Evolutionary conservation across 73 alveolate species (phyloP).

Genomic region (Paramecium sexaurelia): DNA sequence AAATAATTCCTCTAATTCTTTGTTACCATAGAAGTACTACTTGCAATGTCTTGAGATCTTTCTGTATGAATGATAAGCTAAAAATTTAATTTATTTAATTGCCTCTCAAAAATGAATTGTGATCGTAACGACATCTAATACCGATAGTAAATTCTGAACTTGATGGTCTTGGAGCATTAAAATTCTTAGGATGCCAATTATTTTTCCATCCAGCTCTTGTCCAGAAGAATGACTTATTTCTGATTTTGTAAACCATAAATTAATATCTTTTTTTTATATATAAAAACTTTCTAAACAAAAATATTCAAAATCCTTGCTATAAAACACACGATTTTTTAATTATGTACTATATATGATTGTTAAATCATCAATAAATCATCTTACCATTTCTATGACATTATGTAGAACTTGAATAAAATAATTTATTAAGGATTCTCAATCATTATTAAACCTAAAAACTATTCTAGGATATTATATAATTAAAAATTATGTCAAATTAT

Average conservation of each 20-base stretch:
- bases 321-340: too few relatives aligned
- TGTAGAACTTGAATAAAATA: too few relatives aligned
- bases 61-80: slow-evolving; percentile 66
- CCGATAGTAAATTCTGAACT: slow-evolving; percentile 66
- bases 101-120: slow-evolving; percentile 67
- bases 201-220: slow-evolving; percentile 73
- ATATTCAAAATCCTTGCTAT: not conserved
- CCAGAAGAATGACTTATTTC: slow-evolving; percentile 70
- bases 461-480: not conserved
- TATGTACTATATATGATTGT: too few relatives aligned
- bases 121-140: slow-evolving; percentile 70
- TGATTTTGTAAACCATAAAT: slow-evolving; percentile 65
- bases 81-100: not conserved
- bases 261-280: slow-evolving; percentile 12
- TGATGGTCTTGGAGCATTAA: slow-evolving; percentile 72
- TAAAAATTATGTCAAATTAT: not conserved
- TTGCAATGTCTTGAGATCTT: slow-evolving; percentile 70
- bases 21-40: slow-evolving; percentile 64
- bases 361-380: too few relatives aligned
- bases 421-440: too few relatives aligned
- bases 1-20: slow-evolving; percentile 67
- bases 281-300: not conserved
- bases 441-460: not conserved
- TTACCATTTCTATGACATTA: too few relatives aligned
- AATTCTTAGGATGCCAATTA: slow-evolving; percentile 72